Base-by-base conservation (phyloP, 2,329 filamentous ascomycete species). In the Mycosphaerella sp. region DNA sequence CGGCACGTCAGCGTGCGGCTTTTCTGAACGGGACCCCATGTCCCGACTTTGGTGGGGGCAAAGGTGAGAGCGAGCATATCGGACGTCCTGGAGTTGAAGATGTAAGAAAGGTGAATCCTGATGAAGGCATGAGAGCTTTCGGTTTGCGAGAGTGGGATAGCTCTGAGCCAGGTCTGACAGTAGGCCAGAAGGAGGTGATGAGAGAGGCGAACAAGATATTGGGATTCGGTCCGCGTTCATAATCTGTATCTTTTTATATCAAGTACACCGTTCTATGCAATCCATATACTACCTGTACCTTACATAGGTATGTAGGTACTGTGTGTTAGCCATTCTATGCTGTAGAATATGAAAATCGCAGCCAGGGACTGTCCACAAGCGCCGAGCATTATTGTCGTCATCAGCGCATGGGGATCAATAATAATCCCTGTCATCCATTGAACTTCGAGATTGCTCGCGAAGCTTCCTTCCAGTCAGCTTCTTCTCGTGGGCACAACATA, bases 1-100 rank as follows among this genome's bases (percentile, higher is more conserved):
- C 92, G 1, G 77, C 72, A 1, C 78, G 81, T 12, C 89, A 95
- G 72, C 79, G 86, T 17, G 76, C 81, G n/a, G 80, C 82, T 0
- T 93, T 93, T 62, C 69, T 85, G 2, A 67, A 74, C 0, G 90
- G 89, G 4, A 59, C 59, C 21, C 66, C 67, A 10, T 66, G 64
- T 45, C 76, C 77, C 1, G 77, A 79, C 54, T 79, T 78, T 61
- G 75, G 74, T 0, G 74, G 75, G 1, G 87, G 87, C 0, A 73
- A 78, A 48, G 87, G 87, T 4, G 87, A 90, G 66, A 71, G 69
- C 31, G 62, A 70, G 49, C 75, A 79, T 61, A 61, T 73, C 6
- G 76, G 75, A 0, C 65, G 76, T 6, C 62, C 72, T 4, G 66
- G 55, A 6, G 65, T 69, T 1, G 68, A 69, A 32, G 70, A 76